phyloP scores from a whole-genome alignment of 140 eudicot species.

The Erigeron philadelphicus region DNA sequence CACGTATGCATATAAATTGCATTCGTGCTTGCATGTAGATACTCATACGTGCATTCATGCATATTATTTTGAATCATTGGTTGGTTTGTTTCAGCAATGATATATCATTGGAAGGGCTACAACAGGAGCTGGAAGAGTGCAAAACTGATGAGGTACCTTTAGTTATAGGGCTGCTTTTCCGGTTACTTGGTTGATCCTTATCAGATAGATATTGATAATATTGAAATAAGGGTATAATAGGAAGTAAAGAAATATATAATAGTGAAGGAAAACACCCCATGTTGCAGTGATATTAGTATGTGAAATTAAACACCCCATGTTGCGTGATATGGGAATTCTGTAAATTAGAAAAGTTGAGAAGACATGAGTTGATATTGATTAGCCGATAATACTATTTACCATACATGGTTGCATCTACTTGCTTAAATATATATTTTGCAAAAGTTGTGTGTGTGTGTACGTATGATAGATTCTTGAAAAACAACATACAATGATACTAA shows the following conservation, averaged over 20 bases:
- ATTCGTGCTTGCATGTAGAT: not conserved
- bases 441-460: not conserved
- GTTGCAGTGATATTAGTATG: too few species aligned
- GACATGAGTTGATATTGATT: conserved; percentile 1
- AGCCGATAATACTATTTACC: not conserved
- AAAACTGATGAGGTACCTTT: conserved; percentile 62
- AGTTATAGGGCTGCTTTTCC: not conserved
- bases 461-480: too few species aligned
- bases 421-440: not conserved
- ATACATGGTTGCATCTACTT: not conserved
- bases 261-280: not conserved
- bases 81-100: conserved; percentile 58
- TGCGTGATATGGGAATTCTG: not conserved
- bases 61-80: conserved; percentile 19
- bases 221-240: not conserved
- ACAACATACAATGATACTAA: too few species aligned
- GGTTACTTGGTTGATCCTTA: conserved; percentile 5
- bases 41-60: not conserved
- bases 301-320: not conserved
- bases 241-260: not conserved
- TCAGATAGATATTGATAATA: not conserved
- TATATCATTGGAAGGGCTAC: conserved; percentile 88
- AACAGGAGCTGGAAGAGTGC: conserved; percentile 91
- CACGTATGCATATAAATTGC: not conserved
- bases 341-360: not conserved